Evolutionary conservation across 495 filamentous ascomycete species (phyloP), one percentile per base, ranked within the genome.

Genomic region (Cercophora scortea): DNA sequence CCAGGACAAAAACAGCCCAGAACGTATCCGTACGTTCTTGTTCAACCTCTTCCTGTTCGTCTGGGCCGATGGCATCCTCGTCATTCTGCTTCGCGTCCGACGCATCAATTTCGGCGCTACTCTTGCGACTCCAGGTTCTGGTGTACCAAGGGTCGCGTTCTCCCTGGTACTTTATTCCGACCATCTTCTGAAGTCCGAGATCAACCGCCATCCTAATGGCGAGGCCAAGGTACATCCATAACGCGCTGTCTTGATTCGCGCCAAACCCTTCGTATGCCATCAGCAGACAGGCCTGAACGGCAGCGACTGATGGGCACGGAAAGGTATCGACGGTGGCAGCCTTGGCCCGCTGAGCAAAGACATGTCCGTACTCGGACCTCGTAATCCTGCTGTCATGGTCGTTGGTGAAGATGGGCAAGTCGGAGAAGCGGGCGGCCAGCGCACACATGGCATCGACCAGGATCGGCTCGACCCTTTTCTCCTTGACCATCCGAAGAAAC

Each of bases 141-240:
- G 68, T 63, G 61, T 76, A 71, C 72, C 74, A 74, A 2, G 69
- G 68, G 41, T 79, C 74, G 51, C 69, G 69, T 44, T 73, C 75
- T 4, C 85, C 85, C 54, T 83, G 81, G 56, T 86, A 82, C 60
- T 81, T 85, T 50, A 87, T 75, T 0, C 88, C 89, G 54, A 87
- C 85, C 32, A 83, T 67, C 45, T 88, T 91, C 54, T 89, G 86
- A 58, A 94, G 74, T 3, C 89, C 89, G 5, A 94, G 74, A 62
- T 94, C 89, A 50, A 90, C 80, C 0, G 86, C 87, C 87, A 94
- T 90, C 25, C 89, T 79, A 56, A 94, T 92, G 0, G 88, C 83
- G 52, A 88, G 83, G 0, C 89, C 89, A 13, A 92, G 70, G 57
- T 90, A 91, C 88, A 91, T 92, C 89, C 88, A 94, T 15, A 94